Conservation (phyloP, 75 land plant species). For the Picea sitchensis region DNA sequence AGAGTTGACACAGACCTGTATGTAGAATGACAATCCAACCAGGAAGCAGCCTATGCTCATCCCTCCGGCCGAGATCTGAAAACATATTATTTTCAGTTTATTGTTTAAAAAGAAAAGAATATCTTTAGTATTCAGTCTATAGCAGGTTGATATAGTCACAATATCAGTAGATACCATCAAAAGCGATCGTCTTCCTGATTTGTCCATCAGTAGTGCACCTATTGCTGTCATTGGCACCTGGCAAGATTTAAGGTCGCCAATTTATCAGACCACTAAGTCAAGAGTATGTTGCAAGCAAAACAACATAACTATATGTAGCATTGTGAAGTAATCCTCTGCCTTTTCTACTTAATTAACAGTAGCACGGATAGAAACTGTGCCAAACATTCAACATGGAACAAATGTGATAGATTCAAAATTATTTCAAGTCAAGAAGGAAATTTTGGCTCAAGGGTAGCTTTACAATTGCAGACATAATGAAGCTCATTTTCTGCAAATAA, state of each 20-base stretch:
- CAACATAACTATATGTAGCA: too few relatives aligned
- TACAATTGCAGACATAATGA: too few relatives aligned
- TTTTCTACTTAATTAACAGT: neutral
- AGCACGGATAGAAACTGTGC: too few relatives aligned
- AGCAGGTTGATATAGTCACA: neutral
- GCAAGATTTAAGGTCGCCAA: neutral
- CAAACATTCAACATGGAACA: neutral
- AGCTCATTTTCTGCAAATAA: too few relatives aligned
- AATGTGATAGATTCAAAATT: neutral
- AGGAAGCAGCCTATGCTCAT: neutral
- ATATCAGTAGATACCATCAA: slow-evolving; percentile 35
- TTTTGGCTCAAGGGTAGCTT: neutral
- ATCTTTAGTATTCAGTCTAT: neutral
- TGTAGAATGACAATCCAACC: neutral
- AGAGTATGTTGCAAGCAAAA: neutral
- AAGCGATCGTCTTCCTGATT: slow-evolving; percentile 59
- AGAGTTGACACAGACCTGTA: neutral
- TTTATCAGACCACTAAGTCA: neutral
- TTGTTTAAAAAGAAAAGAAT: neutral
- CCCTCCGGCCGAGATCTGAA: slow-evolving; percentile 35
- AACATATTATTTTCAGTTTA: neutral
- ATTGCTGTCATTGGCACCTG: slow-evolving; percentile 55
- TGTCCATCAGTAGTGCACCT: slow-evolving; percentile 54
- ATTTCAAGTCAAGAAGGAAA: neutral
- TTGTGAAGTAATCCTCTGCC: neutral